These are phyloP conservation scores for Orbilia oligospora DNA, from an alignment of 2,329 filamentous ascomycete species.

Conservation along the genomic window DNA sequence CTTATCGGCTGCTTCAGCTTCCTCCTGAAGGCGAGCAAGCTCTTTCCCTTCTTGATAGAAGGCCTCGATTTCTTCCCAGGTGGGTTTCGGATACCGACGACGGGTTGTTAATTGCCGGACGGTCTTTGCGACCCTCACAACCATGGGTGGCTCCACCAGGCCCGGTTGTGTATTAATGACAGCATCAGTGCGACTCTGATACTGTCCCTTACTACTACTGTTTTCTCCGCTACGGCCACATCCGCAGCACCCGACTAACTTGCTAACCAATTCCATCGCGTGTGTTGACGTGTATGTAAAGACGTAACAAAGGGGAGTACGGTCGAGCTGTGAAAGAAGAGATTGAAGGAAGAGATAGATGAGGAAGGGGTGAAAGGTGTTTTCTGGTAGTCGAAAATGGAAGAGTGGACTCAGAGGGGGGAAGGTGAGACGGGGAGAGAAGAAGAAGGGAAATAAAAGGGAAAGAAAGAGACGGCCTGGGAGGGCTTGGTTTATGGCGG, in stretches of 20 bases:
- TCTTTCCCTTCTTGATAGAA: slow-evolving; percentile 52
- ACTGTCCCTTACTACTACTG: slow-evolving; percentile 17
- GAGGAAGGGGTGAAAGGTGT: slow-evolving; percentile 29
- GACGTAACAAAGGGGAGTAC: slow-evolving; percentile 42
- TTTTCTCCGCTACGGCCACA: slow-evolving; percentile 48
- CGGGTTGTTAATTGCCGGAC: slow-evolving; percentile 28
- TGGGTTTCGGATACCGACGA: slow-evolving; percentile 50
- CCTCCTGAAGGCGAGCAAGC: slow-evolving; percentile 47
- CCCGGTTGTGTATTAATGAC: slow-evolving; percentile 42
- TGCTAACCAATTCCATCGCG: slow-evolving; percentile 51
- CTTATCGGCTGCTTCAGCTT: slow-evolving; percentile 33
- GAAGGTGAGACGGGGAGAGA: slow-evolving; percentile 29
- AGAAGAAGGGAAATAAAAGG: slow-evolving; percentile 41
- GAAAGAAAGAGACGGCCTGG: slow-evolving; percentile 50
- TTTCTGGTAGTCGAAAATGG: slow-evolving; percentile 21
- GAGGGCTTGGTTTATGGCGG: slow-evolving; percentile 29
- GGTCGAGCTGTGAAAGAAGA: slow-evolving; percentile 55
- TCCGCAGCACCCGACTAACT: slow-evolving; percentile 58
- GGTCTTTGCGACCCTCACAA: slow-evolving; percentile 37
- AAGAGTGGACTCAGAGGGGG: slow-evolving; percentile 38
- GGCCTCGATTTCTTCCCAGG: slow-evolving; percentile 48
- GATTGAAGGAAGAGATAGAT: slow-evolving; percentile 56
- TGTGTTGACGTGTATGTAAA: slow-evolving; percentile 45
- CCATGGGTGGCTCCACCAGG: slow-evolving; percentile 36
- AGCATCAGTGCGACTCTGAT: slow-evolving; percentile 35